Percentiles rank a stretch among this genome's conserved stretches.
phyloP scores from a whole-genome alignment of 2,329 filamentous ascomycete genomes.

The Calonectria leucothoes region DNA sequence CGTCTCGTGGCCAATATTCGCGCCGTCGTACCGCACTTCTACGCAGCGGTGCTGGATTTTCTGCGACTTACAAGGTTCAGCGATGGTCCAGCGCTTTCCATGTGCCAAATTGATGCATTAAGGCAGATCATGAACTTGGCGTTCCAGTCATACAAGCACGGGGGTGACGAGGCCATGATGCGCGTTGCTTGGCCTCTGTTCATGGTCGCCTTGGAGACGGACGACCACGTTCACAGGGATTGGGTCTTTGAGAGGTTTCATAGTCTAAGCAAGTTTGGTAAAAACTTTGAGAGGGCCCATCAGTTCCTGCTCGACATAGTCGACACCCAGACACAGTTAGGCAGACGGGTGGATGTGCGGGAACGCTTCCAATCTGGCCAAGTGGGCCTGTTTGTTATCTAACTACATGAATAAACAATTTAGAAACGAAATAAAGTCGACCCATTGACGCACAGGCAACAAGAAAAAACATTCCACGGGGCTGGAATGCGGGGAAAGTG shows the following conservation, averaged over 20 bases:
- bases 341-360: conserved; percentile 29
- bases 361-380: conserved; percentile 26
- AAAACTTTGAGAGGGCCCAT: conserved; percentile 46
- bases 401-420: neutral
- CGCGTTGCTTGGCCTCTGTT: conserved; percentile 50
- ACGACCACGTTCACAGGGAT: conserved; percentile 45
- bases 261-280: conserved; percentile 44
- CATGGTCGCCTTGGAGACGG: conserved; percentile 49
- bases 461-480: neutral
- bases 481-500: neutral
- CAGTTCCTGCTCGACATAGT: conserved; percentile 41
- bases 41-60: conserved; percentile 47
- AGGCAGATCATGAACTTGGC: conserved; percentile 44
- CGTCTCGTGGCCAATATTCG: conserved; percentile 49
- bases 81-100: neutral
- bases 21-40: conserved; percentile 48
- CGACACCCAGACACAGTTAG: conserved; percentile 29
- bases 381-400: conserved; percentile 36
- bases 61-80: conserved; percentile 19
- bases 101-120: conserved; percentile 8
- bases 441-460: neutral
- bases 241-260: conserved; percentile 49
- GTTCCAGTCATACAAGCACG: conserved; percentile 47
- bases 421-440: neutral
- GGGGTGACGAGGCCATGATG: conserved; percentile 45